A percentile compares a stretch with the other conserved stretches of the same genome.
Conservation (phyloP, 306 rosid genomes). For the Trifolium repens region DNA sequence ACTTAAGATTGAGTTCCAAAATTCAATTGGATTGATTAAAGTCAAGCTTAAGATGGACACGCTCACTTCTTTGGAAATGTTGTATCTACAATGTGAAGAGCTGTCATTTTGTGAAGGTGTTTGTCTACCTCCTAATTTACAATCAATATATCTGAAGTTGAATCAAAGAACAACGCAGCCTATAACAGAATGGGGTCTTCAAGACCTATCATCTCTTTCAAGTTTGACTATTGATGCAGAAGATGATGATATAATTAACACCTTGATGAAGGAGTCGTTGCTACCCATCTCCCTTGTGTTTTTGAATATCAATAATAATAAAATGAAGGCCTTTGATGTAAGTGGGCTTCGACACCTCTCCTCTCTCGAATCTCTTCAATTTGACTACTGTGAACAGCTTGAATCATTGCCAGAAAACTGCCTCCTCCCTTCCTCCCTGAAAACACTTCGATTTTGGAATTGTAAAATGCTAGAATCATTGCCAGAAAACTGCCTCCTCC, state of each 20-base stretch:
- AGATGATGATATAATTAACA: not conserved
- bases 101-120: constrained; percentile 6
- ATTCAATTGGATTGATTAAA: not conserved
- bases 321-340: not conserved
- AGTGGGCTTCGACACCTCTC: not conserved
- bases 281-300: not conserved
- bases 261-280: not conserved
- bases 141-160: not conserved
- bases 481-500: not conserved
- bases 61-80: not conserved
- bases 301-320: too few species aligned
- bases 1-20: accelerated
- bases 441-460: accelerated
- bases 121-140: constrained; percentile 15
- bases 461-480: too few species aligned
- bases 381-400: too few species aligned
- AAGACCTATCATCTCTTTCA: too few species aligned
- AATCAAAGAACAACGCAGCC: too few species aligned
- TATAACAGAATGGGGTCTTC: too few species aligned
- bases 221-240: too few species aligned
- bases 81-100: not conserved
- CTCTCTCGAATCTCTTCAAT: too few species aligned
- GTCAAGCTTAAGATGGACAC: not conserved
- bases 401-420: too few species aligned
- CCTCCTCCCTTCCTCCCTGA: too few species aligned